Percentiles rank a stretch among this genome's conserved stretches.
phyloP scores from a whole-genome alignment of 2,329 filamentous ascomycete species.

The Penicillium hordei region DNA sequence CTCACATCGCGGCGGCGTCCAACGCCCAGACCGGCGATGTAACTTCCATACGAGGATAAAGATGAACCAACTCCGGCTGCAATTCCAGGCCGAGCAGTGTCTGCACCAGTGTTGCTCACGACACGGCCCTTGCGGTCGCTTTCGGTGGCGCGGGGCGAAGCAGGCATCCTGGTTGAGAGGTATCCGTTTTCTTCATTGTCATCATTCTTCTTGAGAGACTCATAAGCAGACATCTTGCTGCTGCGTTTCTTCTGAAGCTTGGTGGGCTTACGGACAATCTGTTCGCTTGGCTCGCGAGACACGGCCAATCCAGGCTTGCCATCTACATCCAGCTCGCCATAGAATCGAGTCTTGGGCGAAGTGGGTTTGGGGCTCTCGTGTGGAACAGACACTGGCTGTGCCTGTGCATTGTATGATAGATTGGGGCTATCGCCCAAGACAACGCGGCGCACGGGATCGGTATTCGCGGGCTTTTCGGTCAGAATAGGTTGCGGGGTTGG shows the following conservation, averaged over 20 bases:
- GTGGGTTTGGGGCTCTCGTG: conserved; percentile 28
- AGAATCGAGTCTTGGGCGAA: conserved; percentile 40
- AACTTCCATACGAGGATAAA: conserved; percentile 42
- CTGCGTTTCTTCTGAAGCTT: conserved; percentile 36
- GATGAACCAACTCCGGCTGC: conserved; percentile 31
- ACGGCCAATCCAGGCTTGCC: conserved; percentile 22
- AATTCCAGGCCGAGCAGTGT: conserved; percentile 28
- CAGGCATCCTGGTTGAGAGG: conserved; percentile 3
- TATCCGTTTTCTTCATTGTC: conserved; percentile 25
- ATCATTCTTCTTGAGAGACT: conserved; percentile 34
- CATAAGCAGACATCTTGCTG: conserved; percentile 37
- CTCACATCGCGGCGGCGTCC: conserved; percentile 50
- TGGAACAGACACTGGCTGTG: conserved; percentile 21
- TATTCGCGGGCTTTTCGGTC: conserved; percentile 24
- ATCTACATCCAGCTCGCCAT: conserved; percentile 39
- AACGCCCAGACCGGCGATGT: conserved; percentile 46
- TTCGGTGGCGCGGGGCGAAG: conserved; percentile 22
- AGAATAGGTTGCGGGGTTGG: conserved; percentile 42
- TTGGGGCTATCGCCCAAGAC: conserved; percentile 38
- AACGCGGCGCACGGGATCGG: conserved; percentile 32
- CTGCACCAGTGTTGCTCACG: conserved; percentile 45
- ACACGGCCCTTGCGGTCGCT: conserved; percentile 46
- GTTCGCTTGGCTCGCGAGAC: conserved; percentile 25
- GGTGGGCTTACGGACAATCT: conserved; percentile 28
- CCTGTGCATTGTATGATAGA: conserved; percentile 30